Evolutionary conservation across 805 yeast genomes (phyloP), one percentile per base, ranked within the genome.

Genomic region (Starmerella davenportii): DNA sequence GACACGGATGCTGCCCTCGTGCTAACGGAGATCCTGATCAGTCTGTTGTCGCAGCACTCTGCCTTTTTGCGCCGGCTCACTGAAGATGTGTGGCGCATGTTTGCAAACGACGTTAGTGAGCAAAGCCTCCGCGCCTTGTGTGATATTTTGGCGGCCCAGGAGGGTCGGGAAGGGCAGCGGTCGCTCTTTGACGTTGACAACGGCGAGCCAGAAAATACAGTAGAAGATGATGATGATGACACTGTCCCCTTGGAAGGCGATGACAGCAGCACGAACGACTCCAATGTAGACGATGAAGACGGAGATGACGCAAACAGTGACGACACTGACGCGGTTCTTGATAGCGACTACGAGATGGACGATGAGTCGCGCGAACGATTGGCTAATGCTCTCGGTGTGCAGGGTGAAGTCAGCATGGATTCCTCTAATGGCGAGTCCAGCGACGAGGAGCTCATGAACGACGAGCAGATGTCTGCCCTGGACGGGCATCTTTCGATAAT

Each of bases 391-490:
- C 39, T 49, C 17, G 46, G 47, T 9, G 48, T 48, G 2, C 17
- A 27, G 13, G 21, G 23, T 21, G 24, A 16, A 5, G 37, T 21
- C 13, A 35, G 19, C 14, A 41, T 5, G 27, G 38, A 13, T 15
- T n/a, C 16, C 8, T 7, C 32, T 21, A 74, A 68, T 30, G 70
- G 63, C 16, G 75, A 70, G 13, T 16, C 21, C 8, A 20, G 35
- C 4, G 38, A 33, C 20, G 79, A 75, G 37, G 93, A 79, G 47
- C 74, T 87, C 0, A 80, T 84, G 92, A 93, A 85, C 43, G 95
- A 85, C 57, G 95, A 85, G 50, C 84, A 84, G 55, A 87, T 87
- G 96, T 74, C 84, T 76, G 92, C 85, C 17, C 69, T 87, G 50
- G 96, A 87, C 54, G 79, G 68, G 18, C 90, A 82, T 43, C 62